These are phyloP conservation scores for Bullera alba DNA, from an alignment of 768 basidiomycete species.

Conservation along the genomic window DNA sequence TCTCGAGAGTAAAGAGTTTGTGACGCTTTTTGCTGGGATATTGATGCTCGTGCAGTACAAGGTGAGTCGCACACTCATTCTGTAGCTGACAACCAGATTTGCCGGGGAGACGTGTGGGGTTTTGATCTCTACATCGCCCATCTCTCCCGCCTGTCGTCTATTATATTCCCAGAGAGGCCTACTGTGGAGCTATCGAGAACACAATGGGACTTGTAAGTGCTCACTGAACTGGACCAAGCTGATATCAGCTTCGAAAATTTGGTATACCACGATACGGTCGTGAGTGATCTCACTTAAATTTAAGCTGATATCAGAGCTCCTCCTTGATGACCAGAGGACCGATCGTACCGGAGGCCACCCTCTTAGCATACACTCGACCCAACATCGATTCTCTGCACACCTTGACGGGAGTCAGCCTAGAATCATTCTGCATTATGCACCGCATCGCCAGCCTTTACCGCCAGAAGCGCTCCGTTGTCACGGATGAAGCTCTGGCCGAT, in stretches of 20 bases:
- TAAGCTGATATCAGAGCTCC: slow-evolving; percentile 10
- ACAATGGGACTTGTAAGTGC: slow-evolving; percentile 25
- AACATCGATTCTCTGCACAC: slow-evolving; percentile 18
- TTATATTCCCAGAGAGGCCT: slow-evolving; percentile 12
- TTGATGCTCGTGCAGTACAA: slow-evolving; percentile 36
- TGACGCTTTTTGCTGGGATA: slow-evolving; percentile 30
- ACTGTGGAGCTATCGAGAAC: slow-evolving; percentile 11
- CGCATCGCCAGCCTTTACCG: slow-evolving; percentile 20
- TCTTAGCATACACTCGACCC: slow-evolving; percentile 3
- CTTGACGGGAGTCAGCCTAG: slow-evolving; percentile 27
- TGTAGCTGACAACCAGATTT: slow-evolving; percentile 18
- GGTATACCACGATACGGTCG: slow-evolving; percentile 28
- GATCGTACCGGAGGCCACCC: slow-evolving; percentile 6
- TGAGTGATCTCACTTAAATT: slow-evolving; percentile 3
- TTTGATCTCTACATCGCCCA: slow-evolving; percentile 17
- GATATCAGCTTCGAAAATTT: slow-evolving; percentile 30
- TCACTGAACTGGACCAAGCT: too few relatives aligned
- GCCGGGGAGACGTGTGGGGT: slow-evolving; percentile 34
- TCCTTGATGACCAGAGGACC: slow-evolving; percentile 16
- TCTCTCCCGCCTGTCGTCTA: slow-evolving; percentile 6
- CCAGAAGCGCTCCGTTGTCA: slow-evolving; percentile 15
- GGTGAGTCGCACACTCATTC: slow-evolving; percentile 9
- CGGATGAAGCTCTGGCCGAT: slow-evolving; percentile 24
- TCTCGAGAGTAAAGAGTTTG: slow-evolving; percentile 11
- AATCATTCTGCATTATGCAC: slow-evolving; percentile 24